A percentile compares a stretch with the other conserved stretches of the same genome.
phyloP scores from a whole-genome alignment of 306 rosid genomes.

The Senna tora region DNA sequence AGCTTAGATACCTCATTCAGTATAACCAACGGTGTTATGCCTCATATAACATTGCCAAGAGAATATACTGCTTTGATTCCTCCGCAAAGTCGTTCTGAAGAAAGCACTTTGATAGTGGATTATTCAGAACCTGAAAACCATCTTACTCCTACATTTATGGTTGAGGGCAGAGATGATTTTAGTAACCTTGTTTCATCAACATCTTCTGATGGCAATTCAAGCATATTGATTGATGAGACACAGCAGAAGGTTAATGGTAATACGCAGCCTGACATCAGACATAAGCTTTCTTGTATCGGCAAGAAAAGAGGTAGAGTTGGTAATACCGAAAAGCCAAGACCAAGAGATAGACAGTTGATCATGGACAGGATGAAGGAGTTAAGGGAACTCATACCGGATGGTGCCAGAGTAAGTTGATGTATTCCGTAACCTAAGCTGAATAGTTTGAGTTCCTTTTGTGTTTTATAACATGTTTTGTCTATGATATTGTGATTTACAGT shows the following conservation, averaged over 20 bases:
- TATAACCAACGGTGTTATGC: neutral
- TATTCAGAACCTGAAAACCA: constrained; percentile 39
- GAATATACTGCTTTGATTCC: constrained; percentile 41
- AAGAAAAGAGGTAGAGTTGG: constrained; percentile 52
- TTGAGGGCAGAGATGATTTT: constrained; percentile 25
- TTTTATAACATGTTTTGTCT: constrained; percentile 1
- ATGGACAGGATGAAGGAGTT: constrained; percentile 94
- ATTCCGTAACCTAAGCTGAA: neutral
- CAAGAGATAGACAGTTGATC: constrained; percentile 92
- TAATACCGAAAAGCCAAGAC: constrained; percentile 58
- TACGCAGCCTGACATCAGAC: constrained; percentile 41
- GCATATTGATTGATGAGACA: constrained; percentile 43
- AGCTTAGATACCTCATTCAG: constrained; percentile 36
- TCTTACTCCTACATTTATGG: constrained; percentile 32
- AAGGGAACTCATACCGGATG: constrained; percentile 83
- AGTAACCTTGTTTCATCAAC: constrained; percentile 37
- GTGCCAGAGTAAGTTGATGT: constrained; percentile 59
- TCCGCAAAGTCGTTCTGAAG: constrained; percentile 48
- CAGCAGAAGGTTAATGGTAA: constrained; percentile 30
- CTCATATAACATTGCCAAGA: constrained; percentile 34
- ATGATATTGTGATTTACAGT: constrained; percentile 51
- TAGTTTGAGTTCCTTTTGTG: constrained; percentile 7
- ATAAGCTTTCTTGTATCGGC: constrained; percentile 43
- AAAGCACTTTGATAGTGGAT: constrained; percentile 34
- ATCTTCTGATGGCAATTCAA: constrained; percentile 50